These are phyloP conservation scores for Sugiyamaella neomexicana DNA, from an alignment of 1,139 yeast genomes.

Conservation along the genomic window DNA sequence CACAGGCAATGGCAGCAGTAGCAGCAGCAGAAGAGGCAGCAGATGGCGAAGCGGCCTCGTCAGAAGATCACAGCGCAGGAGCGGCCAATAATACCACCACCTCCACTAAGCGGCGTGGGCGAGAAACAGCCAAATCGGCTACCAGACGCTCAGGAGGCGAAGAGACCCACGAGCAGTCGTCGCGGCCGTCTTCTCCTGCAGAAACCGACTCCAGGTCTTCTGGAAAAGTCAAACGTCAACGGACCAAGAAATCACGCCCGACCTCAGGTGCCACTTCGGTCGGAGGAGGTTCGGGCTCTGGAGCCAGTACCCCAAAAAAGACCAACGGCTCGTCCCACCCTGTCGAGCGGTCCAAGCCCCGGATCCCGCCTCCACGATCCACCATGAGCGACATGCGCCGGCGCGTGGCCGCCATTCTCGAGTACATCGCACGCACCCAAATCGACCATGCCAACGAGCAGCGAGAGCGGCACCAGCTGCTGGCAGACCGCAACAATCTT, in stretches of 20 bases:
- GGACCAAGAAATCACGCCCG: constrained; percentile 2
- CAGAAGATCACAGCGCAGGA: constrained; percentile 14
- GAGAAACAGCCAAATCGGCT: constrained; percentile 4
- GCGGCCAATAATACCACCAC: constrained; percentile 3
- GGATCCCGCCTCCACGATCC: constrained; percentile 73
- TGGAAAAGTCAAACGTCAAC: constrained; percentile 3
- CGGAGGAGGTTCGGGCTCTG: constrained; percentile 23
- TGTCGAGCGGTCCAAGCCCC: constrained; percentile 57
- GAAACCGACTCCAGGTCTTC: neutral
- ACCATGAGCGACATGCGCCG: constrained; percentile 80
- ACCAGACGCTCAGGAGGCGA: neutral
- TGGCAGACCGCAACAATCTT: constrained; percentile 32
- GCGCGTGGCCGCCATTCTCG: constrained; percentile 85
- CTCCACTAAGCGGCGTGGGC: constrained; percentile 1
- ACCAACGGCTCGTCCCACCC: neutral
- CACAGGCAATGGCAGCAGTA: neutral
- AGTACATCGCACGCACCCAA: constrained; percentile 84
- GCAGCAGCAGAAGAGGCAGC: neutral
- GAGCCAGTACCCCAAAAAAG: constrained; percentile 6
- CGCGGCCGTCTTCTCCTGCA: constrained; percentile 10
- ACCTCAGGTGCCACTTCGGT: constrained; percentile 7
- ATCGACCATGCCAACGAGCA: constrained; percentile 75
- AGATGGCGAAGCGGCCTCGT: constrained; percentile 9
- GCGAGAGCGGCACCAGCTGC: constrained; percentile 52
- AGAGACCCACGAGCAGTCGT: neutral